Evolutionary conservation across 805 yeast species (phyloP).

Genomic region (Lachancea kluyveri): DNA sequence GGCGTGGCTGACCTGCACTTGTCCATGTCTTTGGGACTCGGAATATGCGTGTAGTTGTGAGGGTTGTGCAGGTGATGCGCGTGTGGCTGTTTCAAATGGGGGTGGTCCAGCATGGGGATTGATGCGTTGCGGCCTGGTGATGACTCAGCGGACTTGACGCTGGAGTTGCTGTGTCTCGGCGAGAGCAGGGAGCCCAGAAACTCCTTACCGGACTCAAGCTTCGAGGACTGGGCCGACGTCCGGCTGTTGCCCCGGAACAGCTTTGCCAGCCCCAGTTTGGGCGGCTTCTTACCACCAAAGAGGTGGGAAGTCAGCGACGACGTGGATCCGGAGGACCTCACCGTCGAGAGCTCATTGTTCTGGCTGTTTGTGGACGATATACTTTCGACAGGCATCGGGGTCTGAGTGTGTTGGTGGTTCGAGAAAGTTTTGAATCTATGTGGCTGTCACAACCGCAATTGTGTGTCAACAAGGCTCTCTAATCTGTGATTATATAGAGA

Average conservation of each 20-base stretch:
- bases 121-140: conserved; percentile 1
- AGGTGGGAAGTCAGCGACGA: conserved; percentile 5
- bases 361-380: conserved; percentile 2
- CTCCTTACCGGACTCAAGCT: conserved; percentile 8
- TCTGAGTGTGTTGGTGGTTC: too few relatives aligned
- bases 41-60: conserved; percentile 6
- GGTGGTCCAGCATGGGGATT: conserved; percentile 7
- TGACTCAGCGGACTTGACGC: conserved; percentile 7
- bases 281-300: conserved; percentile 7
- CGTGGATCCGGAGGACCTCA: conserved; percentile 7
- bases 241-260: conserved; percentile 6
- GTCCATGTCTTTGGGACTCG: background rate
- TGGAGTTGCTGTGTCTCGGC: conserved; percentile 7
- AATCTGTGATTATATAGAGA: too few relatives aligned
- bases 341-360: conserved; percentile 5
- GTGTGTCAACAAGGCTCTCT: too few relatives aligned
- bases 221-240: conserved; percentile 7
- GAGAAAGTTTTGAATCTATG: too few relatives aligned
- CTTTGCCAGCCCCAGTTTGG: conserved; percentile 6
- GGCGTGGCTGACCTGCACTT: too few relatives aligned
- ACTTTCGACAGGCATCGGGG: conserved; percentile 7
- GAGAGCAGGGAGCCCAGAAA: conserved; percentile 6
- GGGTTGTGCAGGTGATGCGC: conserved; percentile 11
- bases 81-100: conserved; percentile 5
- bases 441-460: too few relatives aligned